Evolutionary conservation across 345 rosid genomes (phyloP).

Genomic region (Populus pruinosa): DNA sequence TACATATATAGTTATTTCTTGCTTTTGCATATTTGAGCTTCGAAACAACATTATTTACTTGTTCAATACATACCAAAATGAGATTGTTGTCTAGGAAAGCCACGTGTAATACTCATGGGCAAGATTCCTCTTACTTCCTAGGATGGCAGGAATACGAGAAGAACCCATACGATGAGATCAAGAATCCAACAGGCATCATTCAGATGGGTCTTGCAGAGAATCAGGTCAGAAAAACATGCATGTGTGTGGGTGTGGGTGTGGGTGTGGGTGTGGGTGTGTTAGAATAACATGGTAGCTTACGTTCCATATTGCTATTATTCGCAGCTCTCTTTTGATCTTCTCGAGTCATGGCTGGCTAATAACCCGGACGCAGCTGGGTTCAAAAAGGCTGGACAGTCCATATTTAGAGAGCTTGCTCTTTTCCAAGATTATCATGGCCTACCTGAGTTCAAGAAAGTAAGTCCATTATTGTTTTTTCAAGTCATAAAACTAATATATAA

Average conservation of each 20-base stretch:
- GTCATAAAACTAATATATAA: no score
- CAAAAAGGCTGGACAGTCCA: constrained; percentile 16
- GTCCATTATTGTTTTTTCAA: not conserved
- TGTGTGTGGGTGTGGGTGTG: no score
- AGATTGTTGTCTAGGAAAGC: constrained; percentile 19
- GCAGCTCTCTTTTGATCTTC: constrained; percentile 30
- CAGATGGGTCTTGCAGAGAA: constrained; percentile 44
- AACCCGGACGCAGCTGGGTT: constrained; percentile 12
- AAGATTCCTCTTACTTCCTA: constrained; percentile 29
- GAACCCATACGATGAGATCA: constrained; percentile 24
- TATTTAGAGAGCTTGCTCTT: constrained; percentile 28
- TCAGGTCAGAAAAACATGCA: constrained; percentile 21
- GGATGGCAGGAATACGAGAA: constrained; percentile 37
- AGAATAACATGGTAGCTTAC: no score
- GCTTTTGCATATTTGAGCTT: no score
- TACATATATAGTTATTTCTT: no score
- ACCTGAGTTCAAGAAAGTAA: constrained; percentile 28
- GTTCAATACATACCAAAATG: no score
- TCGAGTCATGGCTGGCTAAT: constrained; percentile 21
- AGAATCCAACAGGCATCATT: constrained; percentile 33
- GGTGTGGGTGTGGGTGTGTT: no score
- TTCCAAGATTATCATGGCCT: constrained; percentile 37
- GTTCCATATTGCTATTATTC: not conserved
- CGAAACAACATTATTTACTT: no score
- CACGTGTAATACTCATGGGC: constrained; percentile 16